Evolutionary conservation across 2,329 filamentous ascomycete genomes (phyloP).

Genomic region (Oidium heveae): DNA sequence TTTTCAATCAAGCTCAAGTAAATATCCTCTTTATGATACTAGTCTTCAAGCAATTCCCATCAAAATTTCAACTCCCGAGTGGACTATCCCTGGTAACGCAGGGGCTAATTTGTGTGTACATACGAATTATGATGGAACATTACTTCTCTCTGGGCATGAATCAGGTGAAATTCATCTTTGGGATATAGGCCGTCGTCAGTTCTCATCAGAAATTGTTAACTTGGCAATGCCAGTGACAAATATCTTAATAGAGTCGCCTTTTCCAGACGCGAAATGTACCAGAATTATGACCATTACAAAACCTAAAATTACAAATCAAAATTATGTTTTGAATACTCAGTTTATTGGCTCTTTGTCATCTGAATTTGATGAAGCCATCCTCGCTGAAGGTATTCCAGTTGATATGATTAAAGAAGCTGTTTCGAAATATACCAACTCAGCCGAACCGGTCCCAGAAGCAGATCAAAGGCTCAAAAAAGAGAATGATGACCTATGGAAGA

Average conservation of each 20-base stretch:
- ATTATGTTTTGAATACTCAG: constrained; percentile 41
- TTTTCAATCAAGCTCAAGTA: constrained; percentile 44
- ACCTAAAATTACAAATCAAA: constrained; percentile 42
- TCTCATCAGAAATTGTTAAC: constrained; percentile 11
- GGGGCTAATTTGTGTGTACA: constrained; percentile 38
- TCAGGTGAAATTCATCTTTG: constrained; percentile 58
- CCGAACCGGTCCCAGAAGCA: constrained; percentile 15
- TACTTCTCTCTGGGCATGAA: constrained; percentile 55
- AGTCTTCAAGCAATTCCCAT: constrained; percentile 31
- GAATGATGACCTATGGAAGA: constrained; percentile 20
- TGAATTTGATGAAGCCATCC: constrained; percentile 6
- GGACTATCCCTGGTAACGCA: constrained; percentile 19
- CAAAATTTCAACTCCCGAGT: constrained; percentile 26
- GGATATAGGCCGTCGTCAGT: constrained; percentile 30
- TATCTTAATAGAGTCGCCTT: constrained; percentile 43
- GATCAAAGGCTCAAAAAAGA: constrained; percentile 16
- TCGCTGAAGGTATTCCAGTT: constrained; percentile 8
- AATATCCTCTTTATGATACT: constrained; percentile 15
- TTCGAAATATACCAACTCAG: constrained; percentile 16
- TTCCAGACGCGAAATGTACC: constrained; percentile 20
- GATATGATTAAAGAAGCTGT: constrained; percentile 25
- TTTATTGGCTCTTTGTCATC: constrained; percentile 19
- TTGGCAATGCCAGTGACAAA: constrained; percentile 69
- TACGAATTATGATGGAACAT: constrained; percentile 61
- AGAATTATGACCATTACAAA: constrained; percentile 45